Conservation (phyloP, 225 moss, liverwort and hornwort genomes). For the Bryoerythrophyllum caledonicum region DNA sequence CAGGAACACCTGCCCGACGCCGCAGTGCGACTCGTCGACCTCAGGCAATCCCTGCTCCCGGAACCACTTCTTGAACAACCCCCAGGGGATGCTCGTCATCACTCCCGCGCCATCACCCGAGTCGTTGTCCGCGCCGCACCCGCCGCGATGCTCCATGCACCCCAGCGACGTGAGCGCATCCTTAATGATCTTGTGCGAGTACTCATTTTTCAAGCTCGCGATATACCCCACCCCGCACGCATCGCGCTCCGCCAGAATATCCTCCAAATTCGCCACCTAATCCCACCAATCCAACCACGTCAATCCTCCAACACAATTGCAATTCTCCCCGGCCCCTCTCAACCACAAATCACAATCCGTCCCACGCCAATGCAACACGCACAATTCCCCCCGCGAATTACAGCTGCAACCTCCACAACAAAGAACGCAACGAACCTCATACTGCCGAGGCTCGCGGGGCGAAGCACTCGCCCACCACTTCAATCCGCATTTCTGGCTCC, state of each 20-base stretch:
- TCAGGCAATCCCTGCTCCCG: conserved; percentile 57
- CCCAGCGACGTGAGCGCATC: conserved; percentile 77
- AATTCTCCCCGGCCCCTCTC: too few species aligned
- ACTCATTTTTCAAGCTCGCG: conserved; percentile 70
- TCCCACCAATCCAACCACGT: neutral
- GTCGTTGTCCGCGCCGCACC: conserved; percentile 92
- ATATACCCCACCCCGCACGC: conserved; percentile 97
- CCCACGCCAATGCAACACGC: too few species aligned
- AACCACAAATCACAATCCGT: too few species aligned
- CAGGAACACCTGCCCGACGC: conserved; percentile 88
- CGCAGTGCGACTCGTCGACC: conserved; percentile 63
- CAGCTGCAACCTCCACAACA: neutral
- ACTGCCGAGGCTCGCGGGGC: conserved; percentile 17
- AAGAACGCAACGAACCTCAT: conserved; percentile 39
- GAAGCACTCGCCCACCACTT: conserved; percentile 38
- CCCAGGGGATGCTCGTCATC: conserved; percentile 94
- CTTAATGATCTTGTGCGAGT: conserved; percentile 66
- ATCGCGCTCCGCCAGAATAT: conserved; percentile 83
- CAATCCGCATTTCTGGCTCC: conserved; percentile 2
- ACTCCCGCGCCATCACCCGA: conserved; percentile 92
- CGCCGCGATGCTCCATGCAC: conserved; percentile 98
- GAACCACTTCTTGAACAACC: conserved; percentile 69
- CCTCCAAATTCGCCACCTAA: conserved; percentile 81
- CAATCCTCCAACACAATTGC: neutral
- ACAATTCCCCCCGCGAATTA: neutral